Percentiles rank a stretch among this genome's conserved stretches.
phyloP scores from a whole-genome alignment of 192 early-diverging fungal species.

The Coemansia sp. region DNA sequence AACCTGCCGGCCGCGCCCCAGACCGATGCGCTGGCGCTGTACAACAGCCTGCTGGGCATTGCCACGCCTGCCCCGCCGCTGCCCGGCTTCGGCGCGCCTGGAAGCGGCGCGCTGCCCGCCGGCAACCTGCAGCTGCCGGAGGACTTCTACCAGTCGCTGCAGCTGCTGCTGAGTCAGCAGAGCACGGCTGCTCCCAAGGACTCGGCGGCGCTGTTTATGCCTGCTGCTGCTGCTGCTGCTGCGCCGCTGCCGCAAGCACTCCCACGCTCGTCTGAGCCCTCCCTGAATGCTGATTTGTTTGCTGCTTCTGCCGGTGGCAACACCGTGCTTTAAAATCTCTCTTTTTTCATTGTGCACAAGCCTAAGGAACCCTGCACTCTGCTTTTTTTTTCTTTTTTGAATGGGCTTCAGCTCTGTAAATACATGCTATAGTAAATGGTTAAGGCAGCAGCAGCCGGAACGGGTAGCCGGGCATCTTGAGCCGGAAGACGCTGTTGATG shows the following conservation, averaged over 20 bases:
- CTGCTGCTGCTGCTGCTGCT: no score
- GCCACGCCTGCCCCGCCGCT: background rate
- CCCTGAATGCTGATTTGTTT: background rate
- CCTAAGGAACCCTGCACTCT: no score
- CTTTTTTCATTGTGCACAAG: background rate
- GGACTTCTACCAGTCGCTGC: slow-evolving; percentile 31
- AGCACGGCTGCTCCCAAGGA: background rate
- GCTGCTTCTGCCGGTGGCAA: background rate
- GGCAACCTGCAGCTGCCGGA: no score
- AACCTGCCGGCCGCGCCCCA: slow-evolving; percentile 8
- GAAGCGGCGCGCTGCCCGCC: background rate
- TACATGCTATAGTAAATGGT: no score
- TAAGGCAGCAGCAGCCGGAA: slow-evolving; percentile 43
- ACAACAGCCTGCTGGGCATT: slow-evolving; percentile 26
- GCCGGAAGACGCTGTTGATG: slow-evolving; percentile 52
- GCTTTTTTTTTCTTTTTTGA: background rate
- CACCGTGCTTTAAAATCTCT: slow-evolving; percentile 9
- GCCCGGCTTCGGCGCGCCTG: background rate
- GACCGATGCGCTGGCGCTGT: slow-evolving; percentile 22
- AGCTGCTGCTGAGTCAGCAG: slow-evolving; percentile 20
- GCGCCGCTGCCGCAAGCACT: no score
- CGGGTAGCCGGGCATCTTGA: slow-evolving; percentile 51
- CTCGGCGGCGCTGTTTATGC: no score
- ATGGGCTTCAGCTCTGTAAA: slow-evolving; percentile 3
- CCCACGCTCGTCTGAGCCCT: no score